Percentiles rank a stretch among this genome's conserved stretches.
Evolutionary conservation across 345 rosid genomes (phyloP).

Genomic region (Anastatica hierochuntica): DNA sequence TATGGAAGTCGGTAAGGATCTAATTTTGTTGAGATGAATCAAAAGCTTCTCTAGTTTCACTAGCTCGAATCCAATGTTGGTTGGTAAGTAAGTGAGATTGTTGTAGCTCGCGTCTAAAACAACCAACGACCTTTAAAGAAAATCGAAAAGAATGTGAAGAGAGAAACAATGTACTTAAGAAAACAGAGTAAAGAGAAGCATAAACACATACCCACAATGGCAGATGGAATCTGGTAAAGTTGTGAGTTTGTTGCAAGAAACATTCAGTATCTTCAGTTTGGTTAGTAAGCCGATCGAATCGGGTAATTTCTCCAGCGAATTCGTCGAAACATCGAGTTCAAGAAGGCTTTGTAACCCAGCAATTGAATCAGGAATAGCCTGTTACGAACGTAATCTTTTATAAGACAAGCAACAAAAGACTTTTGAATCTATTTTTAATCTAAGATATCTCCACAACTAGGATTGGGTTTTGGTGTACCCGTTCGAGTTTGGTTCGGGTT

Average conservation of each 20-base stretch:
- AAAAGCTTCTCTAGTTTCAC: conserved; percentile 48
- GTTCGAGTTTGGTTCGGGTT: no score
- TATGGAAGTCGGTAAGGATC: conserved; percentile 57
- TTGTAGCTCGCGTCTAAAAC: conserved; percentile 83
- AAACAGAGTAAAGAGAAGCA: neutral
- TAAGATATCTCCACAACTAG: no score
- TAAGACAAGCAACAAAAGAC: neutral
- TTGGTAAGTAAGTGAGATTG: conserved; percentile 63
- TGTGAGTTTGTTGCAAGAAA: conserved; percentile 64
- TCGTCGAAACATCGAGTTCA: conserved; percentile 68
- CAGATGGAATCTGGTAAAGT: conserved; percentile 66
- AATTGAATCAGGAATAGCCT: conserved; percentile 84
- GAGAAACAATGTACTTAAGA: no score
- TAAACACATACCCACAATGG: conserved; percentile 55
- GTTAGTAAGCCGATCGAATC: conserved; percentile 72
- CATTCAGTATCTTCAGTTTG: conserved; percentile 58
- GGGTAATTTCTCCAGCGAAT: conserved; percentile 60
- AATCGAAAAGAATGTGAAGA: no score
- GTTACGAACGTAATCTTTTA: conserved; percentile 15
- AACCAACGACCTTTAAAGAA: conserved; percentile 64
- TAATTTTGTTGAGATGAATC: conserved; percentile 67
- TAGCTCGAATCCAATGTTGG: conserved; percentile 68
- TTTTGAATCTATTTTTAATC: neutral
- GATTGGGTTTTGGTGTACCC: no score
- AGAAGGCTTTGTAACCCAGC: conserved; percentile 70